Percentiles rank a stretch among this genome's conserved stretches.
Evolutionary conservation across 371 early-diverging fungal genomes (phyloP).

Genomic region (Chytridiales sp.): DNA sequence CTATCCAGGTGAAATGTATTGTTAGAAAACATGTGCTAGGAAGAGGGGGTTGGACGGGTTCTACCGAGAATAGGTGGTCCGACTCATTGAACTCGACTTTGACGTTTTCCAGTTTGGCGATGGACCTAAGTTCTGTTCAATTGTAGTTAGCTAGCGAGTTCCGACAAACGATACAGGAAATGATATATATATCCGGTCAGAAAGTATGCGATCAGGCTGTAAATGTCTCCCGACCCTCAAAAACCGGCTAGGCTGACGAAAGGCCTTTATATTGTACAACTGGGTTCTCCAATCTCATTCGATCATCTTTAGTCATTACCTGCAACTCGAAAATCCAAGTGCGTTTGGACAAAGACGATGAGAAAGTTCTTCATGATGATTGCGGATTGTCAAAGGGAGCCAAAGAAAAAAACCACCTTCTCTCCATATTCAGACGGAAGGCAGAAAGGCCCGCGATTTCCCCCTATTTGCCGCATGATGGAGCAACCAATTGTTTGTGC

Average conservation of each 20-base stretch:
- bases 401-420: too few species aligned
- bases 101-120: slow-evolving; percentile 68
- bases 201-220: too few species aligned
- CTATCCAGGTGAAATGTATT: slow-evolving; percentile 30
- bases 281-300: neutral
- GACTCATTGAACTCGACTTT: slow-evolving; percentile 23
- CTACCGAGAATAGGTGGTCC: slow-evolving; percentile 43
- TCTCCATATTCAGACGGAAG: too few species aligned
- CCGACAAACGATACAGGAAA: neutral
- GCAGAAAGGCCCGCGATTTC: too few species aligned
- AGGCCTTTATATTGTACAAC: too few species aligned
- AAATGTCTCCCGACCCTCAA: too few species aligned
- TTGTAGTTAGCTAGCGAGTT: neutral
- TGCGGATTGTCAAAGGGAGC: too few species aligned
- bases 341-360: slow-evolving; percentile 52
- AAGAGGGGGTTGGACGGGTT: neutral
- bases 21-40: neutral
- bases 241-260: too few species aligned
- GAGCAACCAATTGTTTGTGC: too few species aligned
- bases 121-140: slow-evolving; percentile 76
- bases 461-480: too few species aligned
- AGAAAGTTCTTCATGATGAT: slow-evolving; percentile 40
- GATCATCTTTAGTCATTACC: slow-evolving; percentile 18
- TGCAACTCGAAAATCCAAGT: slow-evolving; percentile 48
- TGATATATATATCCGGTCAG: too few species aligned